Percentiles rank a stretch among this genome's conserved stretches.
Evolutionary conservation across 2,329 filamentous ascomycete species (phyloP).

Genomic region (Talaromyces sp.): DNA sequence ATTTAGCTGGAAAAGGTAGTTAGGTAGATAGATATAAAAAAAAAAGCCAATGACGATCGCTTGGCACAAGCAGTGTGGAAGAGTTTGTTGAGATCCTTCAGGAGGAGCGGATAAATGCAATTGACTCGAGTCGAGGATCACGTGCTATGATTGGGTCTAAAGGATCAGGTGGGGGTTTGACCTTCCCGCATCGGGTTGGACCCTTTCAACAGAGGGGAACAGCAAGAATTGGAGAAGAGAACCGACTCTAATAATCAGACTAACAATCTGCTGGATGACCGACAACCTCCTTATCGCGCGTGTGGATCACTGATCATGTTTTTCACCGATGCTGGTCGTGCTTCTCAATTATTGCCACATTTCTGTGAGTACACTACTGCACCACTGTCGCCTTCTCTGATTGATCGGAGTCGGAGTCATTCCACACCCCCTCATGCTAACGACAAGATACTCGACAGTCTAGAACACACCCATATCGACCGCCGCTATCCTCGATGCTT

Average conservation of each 20-base stretch:
- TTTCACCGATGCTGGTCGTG: not conserved
- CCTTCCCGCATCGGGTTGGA: not conserved
- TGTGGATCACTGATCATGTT: not conserved
- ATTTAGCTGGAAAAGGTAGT: not conserved
- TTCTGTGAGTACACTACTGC: not conserved
- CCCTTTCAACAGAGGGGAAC: not conserved
- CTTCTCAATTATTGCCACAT: not conserved
- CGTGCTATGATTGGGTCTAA: not conserved
- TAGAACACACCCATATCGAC: conserved; percentile 1
- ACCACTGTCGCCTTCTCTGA: not conserved
- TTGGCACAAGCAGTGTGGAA: not conserved
- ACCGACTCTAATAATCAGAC: not conserved
- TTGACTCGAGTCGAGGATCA: not conserved
- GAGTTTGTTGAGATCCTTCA: not conserved
- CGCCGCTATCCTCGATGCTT: not conserved
- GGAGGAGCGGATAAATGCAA: not conserved
- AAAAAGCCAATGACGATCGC: not conserved
- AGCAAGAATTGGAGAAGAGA: not conserved
- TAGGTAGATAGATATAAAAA: not conserved
- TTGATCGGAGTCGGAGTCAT: conserved; percentile 1
- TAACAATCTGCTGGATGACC: not conserved
- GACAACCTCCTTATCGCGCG: conserved; percentile 3
- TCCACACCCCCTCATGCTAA: conserved; percentile 1
- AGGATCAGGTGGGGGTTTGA: not conserved
- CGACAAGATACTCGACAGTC: not conserved